A percentile compares a stretch with the other conserved stretches of the same genome.
Conservation (phyloP, 306 rosid species). For the Gastrolobium bilobum region DNA sequence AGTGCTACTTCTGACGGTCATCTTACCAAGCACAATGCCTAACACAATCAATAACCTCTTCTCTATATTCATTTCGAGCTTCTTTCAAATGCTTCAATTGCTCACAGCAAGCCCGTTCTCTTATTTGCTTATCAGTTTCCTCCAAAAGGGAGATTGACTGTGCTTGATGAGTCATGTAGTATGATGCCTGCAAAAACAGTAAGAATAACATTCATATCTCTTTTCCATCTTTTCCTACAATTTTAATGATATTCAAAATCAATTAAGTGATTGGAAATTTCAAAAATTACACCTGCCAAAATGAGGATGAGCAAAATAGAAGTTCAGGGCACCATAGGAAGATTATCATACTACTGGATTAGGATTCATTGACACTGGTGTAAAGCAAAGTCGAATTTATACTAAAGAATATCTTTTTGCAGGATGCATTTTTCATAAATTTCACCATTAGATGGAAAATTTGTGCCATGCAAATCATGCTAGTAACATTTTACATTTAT, state of each 20-base stretch:
- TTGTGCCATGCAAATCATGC: conserved; percentile 1
- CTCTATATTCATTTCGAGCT: conserved; percentile 81
- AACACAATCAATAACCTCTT: conserved; percentile 67
- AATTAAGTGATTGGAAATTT: neutral
- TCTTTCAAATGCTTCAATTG: conserved; percentile 69
- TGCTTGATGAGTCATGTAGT: conserved; percentile 77
- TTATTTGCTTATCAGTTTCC: conserved; percentile 88
- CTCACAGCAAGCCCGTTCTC: conserved; percentile 57
- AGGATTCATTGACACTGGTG: neutral
- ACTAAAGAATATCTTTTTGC: neutral
- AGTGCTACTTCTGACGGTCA: conserved; percentile 37
- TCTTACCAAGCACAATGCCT: conserved; percentile 60
- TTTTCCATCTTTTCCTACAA: conserved; percentile 36
- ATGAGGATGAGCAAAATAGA: conserved; percentile 12
- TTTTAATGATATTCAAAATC: conserved; percentile 33
- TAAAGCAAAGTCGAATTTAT: conserved; percentile 29
- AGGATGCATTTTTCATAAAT: conserved; percentile 1
- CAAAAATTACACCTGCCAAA: conserved; percentile 26
- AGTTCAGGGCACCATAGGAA: conserved; percentile 10
- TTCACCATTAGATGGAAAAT: conserved; percentile 31
- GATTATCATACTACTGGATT: neutral
- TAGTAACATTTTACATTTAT: neutral
- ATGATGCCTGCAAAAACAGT: conserved; percentile 74
- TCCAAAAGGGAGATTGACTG: conserved; percentile 54
- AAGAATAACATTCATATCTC: conserved; percentile 32